phyloP scores from a whole-genome alignment of 805 yeast species.

The Torulaspora maleeae region DNA sequence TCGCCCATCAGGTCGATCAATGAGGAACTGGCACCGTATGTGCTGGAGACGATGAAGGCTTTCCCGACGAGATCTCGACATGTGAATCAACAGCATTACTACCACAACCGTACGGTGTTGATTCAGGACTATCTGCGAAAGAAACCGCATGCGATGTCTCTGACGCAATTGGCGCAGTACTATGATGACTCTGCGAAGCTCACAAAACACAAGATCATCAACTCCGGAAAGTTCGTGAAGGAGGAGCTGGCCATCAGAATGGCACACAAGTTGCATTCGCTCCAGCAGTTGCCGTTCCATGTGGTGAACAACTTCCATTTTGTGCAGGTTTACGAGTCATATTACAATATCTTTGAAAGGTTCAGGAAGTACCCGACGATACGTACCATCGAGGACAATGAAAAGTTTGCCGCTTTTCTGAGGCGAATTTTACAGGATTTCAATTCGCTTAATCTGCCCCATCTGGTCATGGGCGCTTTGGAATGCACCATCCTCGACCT shows the following conservation, averaged over 20 bases:
- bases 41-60: slow-evolving; percentile 36
- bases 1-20: slow-evolving; percentile 34
- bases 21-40: slow-evolving; percentile 35
- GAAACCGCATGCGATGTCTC: slow-evolving; percentile 81
- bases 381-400: slow-evolving; percentile 67
- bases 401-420: slow-evolving; percentile 60
- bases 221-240: slow-evolving; percentile 85
- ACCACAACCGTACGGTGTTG: slow-evolving; percentile 46
- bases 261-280: slow-evolving; percentile 70
- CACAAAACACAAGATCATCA: slow-evolving; percentile 68
- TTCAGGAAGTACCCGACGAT: slow-evolving; percentile 71
- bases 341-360: slow-evolving; percentile 80
- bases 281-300: slow-evolving; percentile 78
- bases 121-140: slow-evolving; percentile 38
- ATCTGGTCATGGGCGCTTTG: slow-evolving; percentile 87
- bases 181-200: slow-evolving; percentile 59
- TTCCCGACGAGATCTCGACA: slow-evolving; percentile 43
- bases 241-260: slow-evolving; percentile 79
- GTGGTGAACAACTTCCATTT: slow-evolving; percentile 82
- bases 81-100: slow-evolving; percentile 71
- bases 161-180: slow-evolving; percentile 85
- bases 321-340: slow-evolving; percentile 82
- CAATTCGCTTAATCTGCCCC: slow-evolving; percentile 78
- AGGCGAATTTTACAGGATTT: slow-evolving; percentile 62
- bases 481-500: slow-evolving; percentile 62